These are phyloP conservation scores for Achaetomium macrosporum DNA, from an alignment of 2,329 filamentous ascomycete genomes.

Conservation along the genomic window DNA sequence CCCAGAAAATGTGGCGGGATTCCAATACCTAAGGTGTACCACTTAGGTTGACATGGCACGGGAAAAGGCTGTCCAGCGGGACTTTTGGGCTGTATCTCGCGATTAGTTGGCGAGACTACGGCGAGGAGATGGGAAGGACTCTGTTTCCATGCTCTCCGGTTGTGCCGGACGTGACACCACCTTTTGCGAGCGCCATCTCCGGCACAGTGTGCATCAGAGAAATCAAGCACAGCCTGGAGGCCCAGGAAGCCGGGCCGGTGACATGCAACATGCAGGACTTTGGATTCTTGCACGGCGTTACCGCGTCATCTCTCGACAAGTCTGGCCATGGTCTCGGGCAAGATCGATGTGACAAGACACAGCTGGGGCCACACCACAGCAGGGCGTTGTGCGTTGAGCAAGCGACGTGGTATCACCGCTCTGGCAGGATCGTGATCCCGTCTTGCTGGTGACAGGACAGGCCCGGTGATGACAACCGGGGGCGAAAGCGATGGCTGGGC, in stretches of 20 bases:
- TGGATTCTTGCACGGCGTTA: neutral
- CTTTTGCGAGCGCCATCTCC: neutral
- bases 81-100: too few species aligned
- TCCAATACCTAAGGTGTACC: too few species aligned
- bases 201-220: neutral
- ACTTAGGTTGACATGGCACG: too few species aligned
- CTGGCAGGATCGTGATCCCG: conserved; percentile 5
- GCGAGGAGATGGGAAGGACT: too few species aligned
- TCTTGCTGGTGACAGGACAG: neutral
- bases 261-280: neutral
- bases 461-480: neutral
- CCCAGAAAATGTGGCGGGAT: too few species aligned
- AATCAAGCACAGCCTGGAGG: neutral
- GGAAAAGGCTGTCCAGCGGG: too few species aligned
- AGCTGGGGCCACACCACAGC: neutral
- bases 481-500: neutral
- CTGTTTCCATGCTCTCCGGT: too few species aligned
- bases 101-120: too few species aligned
- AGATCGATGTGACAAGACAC: neutral
- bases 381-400: neutral
- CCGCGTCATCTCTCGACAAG: neutral
- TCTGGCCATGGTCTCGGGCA: neutral
- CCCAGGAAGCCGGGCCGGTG: neutral
- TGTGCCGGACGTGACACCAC: too few species aligned
- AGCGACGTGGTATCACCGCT: neutral